Evolutionary conservation across 768 basidiomycete species (phyloP).

Genomic region (Hortiboletus campestris): DNA sequence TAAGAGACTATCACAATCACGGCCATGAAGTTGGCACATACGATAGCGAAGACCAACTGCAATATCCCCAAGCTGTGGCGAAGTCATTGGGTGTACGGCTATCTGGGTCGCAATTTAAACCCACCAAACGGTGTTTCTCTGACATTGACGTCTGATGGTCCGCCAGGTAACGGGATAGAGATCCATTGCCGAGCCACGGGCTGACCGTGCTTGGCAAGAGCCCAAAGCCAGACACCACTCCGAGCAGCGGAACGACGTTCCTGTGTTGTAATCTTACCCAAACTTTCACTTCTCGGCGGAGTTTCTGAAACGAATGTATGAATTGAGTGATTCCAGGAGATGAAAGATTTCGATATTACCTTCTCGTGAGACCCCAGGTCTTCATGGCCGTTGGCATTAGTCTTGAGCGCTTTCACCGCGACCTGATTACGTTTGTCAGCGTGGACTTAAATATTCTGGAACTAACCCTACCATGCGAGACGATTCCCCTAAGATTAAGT

Average conservation of each 20-base stretch:
- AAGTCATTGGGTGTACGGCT: not conserved
- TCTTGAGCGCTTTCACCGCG: slow-evolving; percentile 21
- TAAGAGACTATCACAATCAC: not conserved
- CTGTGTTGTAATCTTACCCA: slow-evolving; percentile 14
- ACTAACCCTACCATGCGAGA: slow-evolving; percentile 3
- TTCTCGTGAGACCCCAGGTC: slow-evolving; percentile 4
- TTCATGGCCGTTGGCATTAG: not conserved
- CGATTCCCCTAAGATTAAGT: slow-evolving; percentile 8
- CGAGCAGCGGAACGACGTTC: slow-evolving; percentile 33
- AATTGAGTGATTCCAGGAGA: not conserved
- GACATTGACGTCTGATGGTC: not conserved
- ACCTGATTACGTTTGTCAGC: slow-evolving; percentile 8
- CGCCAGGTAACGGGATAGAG: slow-evolving; percentile 22
- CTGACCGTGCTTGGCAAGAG: slow-evolving; percentile 31
- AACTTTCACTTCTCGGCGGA: slow-evolving; percentile 30
- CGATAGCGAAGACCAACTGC: slow-evolving; percentile 23
- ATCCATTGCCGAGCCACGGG: slow-evolving; percentile 32
- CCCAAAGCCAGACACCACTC: slow-evolving; percentile 31
- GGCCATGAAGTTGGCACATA: slow-evolving; percentile 4
- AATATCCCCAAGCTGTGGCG: slow-evolving; percentile 20
- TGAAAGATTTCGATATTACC: slow-evolving; percentile 1
- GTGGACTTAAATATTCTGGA: not conserved
- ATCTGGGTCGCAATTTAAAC: not conserved
- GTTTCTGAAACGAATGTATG: slow-evolving; percentile 10
- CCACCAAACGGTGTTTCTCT: slow-evolving; percentile 11